These are phyloP conservation scores for Hanseniaspora clermontiae DNA, from an alignment of 805 yeast species.

Conservation along the genomic window DNA sequence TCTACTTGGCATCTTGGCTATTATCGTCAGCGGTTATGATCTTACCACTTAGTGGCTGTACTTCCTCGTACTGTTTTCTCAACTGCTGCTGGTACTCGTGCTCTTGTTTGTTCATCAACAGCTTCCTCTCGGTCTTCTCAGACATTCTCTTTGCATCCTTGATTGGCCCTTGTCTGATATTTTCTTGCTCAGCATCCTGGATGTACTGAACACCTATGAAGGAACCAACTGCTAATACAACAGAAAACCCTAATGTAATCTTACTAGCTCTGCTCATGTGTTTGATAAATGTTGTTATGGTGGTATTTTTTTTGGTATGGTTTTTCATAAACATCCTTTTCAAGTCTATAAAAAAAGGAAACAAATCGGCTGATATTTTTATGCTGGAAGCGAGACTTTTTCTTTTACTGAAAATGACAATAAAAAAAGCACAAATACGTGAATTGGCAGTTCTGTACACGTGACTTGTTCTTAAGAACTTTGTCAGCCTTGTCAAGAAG, in stretches of 20 bases:
- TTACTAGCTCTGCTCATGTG: constrained; percentile 71
- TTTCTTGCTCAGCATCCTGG: constrained; percentile 58
- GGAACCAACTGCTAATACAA: constrained; percentile 44
- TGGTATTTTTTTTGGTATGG: too few relatives aligned
- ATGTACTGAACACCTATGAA: constrained; percentile 57
- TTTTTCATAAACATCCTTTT: not conserved
- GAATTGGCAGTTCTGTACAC: too few relatives aligned
- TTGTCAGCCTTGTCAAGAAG: too few relatives aligned
- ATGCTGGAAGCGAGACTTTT: too few relatives aligned
- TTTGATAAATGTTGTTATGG: not conserved
- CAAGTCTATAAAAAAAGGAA: too few relatives aligned
- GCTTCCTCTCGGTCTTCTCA: constrained; percentile 37
- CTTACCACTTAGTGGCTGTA: constrained; percentile 54
- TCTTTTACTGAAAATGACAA: too few relatives aligned
- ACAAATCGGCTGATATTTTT: too few relatives aligned
- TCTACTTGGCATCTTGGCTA: too few relatives aligned
- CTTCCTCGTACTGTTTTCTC: constrained; percentile 40
- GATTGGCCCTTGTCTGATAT: constrained; percentile 69
- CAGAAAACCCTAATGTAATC: constrained; percentile 51
- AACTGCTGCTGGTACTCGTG: constrained; percentile 54
- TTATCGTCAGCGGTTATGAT: constrained; percentile 24
- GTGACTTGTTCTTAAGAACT: too few relatives aligned
- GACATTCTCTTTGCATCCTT: constrained; percentile 62
- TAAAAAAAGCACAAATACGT: too few relatives aligned
- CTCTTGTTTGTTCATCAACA: constrained; percentile 44